phyloP scores from a whole-genome alignment of 345 rosid species.

The Ceriops decandra region DNA sequence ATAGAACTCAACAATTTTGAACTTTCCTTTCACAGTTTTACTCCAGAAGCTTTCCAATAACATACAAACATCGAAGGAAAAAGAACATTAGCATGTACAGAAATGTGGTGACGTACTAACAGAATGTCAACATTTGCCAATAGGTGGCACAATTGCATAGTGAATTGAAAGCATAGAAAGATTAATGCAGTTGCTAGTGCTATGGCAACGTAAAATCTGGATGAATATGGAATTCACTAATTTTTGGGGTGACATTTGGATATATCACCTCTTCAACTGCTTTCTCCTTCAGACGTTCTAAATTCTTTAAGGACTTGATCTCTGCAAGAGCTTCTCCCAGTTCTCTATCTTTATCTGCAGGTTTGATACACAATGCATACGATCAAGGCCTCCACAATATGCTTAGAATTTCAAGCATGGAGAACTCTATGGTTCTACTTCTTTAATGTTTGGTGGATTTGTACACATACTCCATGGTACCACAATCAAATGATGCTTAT shows the following conservation, averaged over 20 bases:
- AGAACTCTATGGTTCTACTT: background rate
- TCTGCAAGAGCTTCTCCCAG: constrained; percentile 44
- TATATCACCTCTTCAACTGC: constrained; percentile 48
- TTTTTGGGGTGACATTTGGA: background rate
- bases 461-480: background rate
- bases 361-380: background rate
- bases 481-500: background rate
- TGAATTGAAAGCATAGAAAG: background rate
- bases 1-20: background rate
- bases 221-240: background rate
- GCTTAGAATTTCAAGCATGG: background rate
- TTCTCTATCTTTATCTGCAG: constrained; percentile 46
- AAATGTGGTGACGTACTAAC: background rate
- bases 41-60: background rate
- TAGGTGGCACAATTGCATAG: background rate
- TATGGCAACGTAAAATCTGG: background rate
- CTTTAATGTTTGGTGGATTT: background rate
- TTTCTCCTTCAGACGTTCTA: constrained; percentile 40
- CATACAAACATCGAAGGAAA: background rate
- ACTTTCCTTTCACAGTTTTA: background rate
- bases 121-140: background rate
- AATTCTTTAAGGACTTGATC: constrained; percentile 38
- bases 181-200: constrained; percentile 1
- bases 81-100: background rate
- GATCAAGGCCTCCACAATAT: background rate